Conservation (phyloP, 371 early-diverging fungal genomes). For the Zancudomyces culisetae region DNA sequence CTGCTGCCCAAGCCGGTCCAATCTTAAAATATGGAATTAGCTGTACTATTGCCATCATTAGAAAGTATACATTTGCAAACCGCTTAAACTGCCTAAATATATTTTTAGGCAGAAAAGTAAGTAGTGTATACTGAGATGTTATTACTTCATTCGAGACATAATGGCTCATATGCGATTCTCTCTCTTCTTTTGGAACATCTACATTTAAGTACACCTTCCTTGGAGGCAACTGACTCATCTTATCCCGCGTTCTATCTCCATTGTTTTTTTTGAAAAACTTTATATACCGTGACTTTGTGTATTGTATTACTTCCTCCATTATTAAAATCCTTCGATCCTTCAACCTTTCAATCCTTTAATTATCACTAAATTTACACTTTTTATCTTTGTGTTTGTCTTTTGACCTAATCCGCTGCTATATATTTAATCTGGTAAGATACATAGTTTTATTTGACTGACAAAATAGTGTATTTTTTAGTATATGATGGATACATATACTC, state of each 20-base stretch:
- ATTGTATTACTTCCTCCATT: no score
- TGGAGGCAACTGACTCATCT: not conserved
- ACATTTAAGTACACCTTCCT: conserved; percentile 1
- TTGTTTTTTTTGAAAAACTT: not conserved
- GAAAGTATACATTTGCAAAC: conserved; percentile 93
- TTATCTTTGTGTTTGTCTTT: no score
- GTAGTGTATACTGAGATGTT: conserved; percentile 84
- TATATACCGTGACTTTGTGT: no score
- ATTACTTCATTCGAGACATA: conserved; percentile 43
- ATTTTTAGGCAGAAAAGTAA: conserved; percentile 91
- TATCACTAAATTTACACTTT: no score
- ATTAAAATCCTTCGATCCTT: no score
- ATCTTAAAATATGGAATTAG: conserved; percentile 61
- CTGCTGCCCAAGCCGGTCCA: conserved; percentile 49
- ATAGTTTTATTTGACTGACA: no score
- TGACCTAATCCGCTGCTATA: no score
- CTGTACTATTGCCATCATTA: conserved; percentile 81
- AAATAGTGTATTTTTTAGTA: no score
- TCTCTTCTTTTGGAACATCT: not conserved
- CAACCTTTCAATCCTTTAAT: no score
- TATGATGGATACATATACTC: no score
- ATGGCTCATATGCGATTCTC: conserved; percentile 23
- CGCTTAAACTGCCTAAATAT: conserved; percentile 89
- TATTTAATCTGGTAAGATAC: no score
- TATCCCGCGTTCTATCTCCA: not conserved